Percentiles rank a stretch among this genome's conserved stretches.
Evolutionary conservation across 805 yeast genomes (phyloP).

Genomic region (Candida sakaeoensis): DNA sequence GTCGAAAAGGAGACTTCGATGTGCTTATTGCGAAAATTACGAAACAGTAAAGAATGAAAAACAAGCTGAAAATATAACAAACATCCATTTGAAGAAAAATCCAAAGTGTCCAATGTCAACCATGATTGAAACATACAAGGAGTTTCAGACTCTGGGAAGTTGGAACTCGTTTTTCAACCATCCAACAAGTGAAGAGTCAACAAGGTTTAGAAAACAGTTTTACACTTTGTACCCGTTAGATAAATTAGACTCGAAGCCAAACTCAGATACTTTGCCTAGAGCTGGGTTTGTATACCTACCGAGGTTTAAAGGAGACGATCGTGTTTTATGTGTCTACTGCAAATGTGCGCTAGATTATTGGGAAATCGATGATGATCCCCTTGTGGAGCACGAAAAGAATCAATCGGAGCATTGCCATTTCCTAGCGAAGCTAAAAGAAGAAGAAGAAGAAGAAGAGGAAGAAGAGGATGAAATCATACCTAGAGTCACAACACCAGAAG

Average conservation of each 20-base stretch:
- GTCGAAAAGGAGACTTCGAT: conserved; percentile 49
- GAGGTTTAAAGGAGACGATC: conserved; percentile 22
- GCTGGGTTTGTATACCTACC: conserved; percentile 44
- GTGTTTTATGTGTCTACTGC: conserved; percentile 31
- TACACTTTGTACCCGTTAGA: conserved; percentile 47
- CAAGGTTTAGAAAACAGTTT: conserved; percentile 32
- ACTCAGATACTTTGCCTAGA: conserved; percentile 41
- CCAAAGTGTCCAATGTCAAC: conserved; percentile 14
- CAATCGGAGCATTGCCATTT: conserved; percentile 24
- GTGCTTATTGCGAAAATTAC: conserved; percentile 51
- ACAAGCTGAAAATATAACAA: conserved; percentile 4
- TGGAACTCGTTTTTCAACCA: conserved; percentile 3
- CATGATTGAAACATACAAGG: background rate
- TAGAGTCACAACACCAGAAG: background rate
- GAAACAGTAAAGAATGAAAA: conserved; percentile 13
- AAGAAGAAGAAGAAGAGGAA: background rate
- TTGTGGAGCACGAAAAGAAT: conserved; percentile 46
- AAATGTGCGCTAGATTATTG: conserved; percentile 38
- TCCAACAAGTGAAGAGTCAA: conserved; percentile 28
- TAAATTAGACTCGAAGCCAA: conserved; percentile 30
- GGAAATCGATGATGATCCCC: conserved; percentile 63
- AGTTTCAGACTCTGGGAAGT: background rate
- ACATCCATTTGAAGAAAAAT: conserved; percentile 8
- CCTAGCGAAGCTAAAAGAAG: conserved; percentile 13
- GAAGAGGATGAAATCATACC: background rate